phyloP scores from a whole-genome alignment of 495 filamentous ascomycete genomes.

The Talaromyces trachyspermus region DNA sequence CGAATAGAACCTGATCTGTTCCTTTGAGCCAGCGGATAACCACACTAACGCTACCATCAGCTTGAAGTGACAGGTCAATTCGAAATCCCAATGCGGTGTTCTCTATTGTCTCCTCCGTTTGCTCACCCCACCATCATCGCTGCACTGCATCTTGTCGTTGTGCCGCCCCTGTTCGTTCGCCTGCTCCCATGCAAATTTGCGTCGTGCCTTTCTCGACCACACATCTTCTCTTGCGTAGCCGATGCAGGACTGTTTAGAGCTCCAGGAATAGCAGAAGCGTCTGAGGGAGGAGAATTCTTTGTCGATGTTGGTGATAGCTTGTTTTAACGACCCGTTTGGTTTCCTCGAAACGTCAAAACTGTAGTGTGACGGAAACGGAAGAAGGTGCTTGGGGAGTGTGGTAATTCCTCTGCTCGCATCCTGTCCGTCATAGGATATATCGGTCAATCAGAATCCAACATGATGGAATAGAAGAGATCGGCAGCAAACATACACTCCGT shows the following conservation, averaged over 20 bases:
- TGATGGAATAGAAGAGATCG: neutral
- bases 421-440: constrained; percentile 27
- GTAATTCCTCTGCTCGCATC: constrained; percentile 49
- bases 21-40: constrained; percentile 70
- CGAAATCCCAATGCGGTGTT: constrained; percentile 40
- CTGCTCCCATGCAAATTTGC: constrained; percentile 34
- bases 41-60: constrained; percentile 27
- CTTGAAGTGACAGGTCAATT: constrained; percentile 26
- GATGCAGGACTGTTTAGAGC: constrained; percentile 34
- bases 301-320: constrained; percentile 26
- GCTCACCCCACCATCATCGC: neutral
- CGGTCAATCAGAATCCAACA: neutral
- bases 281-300: constrained; percentile 35
- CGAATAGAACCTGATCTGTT: constrained; percentile 66
- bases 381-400: constrained; percentile 50
- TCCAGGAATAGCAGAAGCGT: constrained; percentile 45
- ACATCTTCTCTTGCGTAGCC: constrained; percentile 57
- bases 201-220: constrained; percentile 63
- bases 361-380: constrained; percentile 52
- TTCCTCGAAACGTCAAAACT: constrained; percentile 30
- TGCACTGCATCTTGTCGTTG: constrained; percentile 5
- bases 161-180: neutral
- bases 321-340: constrained; percentile 16
- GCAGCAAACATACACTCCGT: constrained; percentile 35
- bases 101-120: constrained; percentile 15